phyloP scores from a whole-genome alignment of 2,329 filamentous ascomycete genomes.

The Mycocentrospora acerina region DNA sequence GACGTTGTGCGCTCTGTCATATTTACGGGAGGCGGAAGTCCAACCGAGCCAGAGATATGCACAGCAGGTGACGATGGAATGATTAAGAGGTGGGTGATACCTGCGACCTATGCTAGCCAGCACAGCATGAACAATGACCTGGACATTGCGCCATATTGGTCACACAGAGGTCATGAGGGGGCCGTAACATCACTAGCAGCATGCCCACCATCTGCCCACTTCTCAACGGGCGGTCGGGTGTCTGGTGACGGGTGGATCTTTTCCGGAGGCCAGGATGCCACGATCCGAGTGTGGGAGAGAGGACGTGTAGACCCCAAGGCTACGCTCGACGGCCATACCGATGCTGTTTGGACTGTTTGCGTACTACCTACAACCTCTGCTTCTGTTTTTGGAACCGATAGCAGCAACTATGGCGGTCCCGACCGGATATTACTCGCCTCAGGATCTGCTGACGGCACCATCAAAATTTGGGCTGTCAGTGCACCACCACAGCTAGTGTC shows the following conservation, averaged over 20 bases:
- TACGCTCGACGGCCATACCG: slow-evolving; percentile 88
- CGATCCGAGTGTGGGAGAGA: slow-evolving; percentile 92
- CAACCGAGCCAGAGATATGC: slow-evolving; percentile 94
- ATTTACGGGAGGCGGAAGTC: slow-evolving; percentile 94
- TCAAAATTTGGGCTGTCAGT: slow-evolving; percentile 93
- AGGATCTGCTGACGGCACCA: slow-evolving; percentile 84
- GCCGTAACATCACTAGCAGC: slow-evolving; percentile 84
- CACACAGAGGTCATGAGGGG: slow-evolving; percentile 90
- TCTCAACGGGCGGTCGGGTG: slow-evolving; percentile 83
- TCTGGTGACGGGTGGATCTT: slow-evolving; percentile 98
- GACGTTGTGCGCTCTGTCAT: slow-evolving; percentile 93
- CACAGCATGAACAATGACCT: slow-evolving; percentile 70
- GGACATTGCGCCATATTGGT: slow-evolving; percentile 91
- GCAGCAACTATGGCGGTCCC: slow-evolving; percentile 72
- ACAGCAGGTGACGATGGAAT: slow-evolving; percentile 94
- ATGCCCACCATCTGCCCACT: slow-evolving; percentile 84
- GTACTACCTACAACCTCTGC: slow-evolving; percentile 83
- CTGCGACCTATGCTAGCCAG: slow-evolving; percentile 69
- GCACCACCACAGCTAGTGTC: slow-evolving; percentile 83
- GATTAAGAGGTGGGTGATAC: slow-evolving; percentile 96
- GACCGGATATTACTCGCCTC: slow-evolving; percentile 90
- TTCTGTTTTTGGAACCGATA: slow-evolving; percentile 72
- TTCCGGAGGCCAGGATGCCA: slow-evolving; percentile 91
- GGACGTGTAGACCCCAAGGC: slow-evolving; percentile 94
- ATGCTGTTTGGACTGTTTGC: slow-evolving; percentile 94